Evolutionary conservation across 495 filamentous ascomycete genomes (phyloP), one percentile per base, ranked within the genome.

Genomic region (Talaromyces stipitatus): DNA sequence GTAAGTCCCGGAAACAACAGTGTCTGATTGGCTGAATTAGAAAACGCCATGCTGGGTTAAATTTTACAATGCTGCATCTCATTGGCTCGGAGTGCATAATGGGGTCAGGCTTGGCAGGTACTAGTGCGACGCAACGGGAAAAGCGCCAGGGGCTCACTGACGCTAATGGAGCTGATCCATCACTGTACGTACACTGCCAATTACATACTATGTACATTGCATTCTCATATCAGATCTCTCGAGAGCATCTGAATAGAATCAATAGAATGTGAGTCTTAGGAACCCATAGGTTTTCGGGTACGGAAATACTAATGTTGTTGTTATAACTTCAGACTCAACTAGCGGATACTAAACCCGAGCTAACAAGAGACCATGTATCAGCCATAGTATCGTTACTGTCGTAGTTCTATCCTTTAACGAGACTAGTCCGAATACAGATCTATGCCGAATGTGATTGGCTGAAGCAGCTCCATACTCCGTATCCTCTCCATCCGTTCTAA

Each of bases 31-130:
- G 38, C 38, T 45, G n/a, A 45, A 5, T 18, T 16, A 4, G 20
- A 45, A 14, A 45, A 46, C 41, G 41, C 41, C 41, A 20, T 47
- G 43, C 43, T 26, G 43, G 43, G 43, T 47, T 8, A 8, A 9
- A 47, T 47, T 10, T 23, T 23, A 18, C 8, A 4, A 12, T 43
- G n/a, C 10, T 14, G 28, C n/a, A n/a, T 33, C 23, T 38, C 11
- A 38, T 38, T 54, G 28, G 51, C 22, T 11, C 18, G 51, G 51
- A 4, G 29, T 9, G 20, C n/a, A 26, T 1, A 14, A 20, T 9
- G 50, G 28, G 12, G 24, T 45, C 8, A 38, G 53, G 18, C 53
- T 55, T 55, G 53, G 53, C 53, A 55, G 54, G 54, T 26, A 55
- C 54, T 41, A 41, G 54, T 24, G 24, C 24, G 4, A 24, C n/a